Percentiles rank a stretch among this genome's conserved stretches.
Evolutionary conservation across 345 rosid genomes (phyloP).

Genomic region (Hirschfeldia incana): DNA sequence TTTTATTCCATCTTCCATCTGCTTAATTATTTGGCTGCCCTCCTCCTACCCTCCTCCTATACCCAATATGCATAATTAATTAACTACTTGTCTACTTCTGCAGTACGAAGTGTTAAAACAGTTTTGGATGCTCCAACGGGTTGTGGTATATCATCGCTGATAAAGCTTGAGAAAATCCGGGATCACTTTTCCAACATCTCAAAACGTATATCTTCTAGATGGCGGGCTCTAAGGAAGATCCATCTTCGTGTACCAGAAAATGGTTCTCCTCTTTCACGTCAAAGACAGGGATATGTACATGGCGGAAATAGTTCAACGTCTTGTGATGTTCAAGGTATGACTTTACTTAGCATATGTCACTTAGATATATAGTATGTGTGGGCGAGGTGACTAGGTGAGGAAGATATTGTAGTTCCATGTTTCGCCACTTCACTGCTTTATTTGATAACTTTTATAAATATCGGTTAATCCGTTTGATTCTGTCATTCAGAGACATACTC

Average conservation of each 20-base stretch:
- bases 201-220: slow-evolving; percentile 56
- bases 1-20: slow-evolving; percentile 12
- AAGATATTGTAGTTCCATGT: not conserved
- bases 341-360: not conserved
- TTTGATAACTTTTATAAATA: slow-evolving; percentile 1
- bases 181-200: slow-evolving; percentile 64
- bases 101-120: slow-evolving; percentile 90
- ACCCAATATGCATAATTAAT: not conserved
- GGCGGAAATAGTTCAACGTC: too few species aligned
- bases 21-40: not conserved
- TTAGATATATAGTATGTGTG: not conserved
- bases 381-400: not conserved
- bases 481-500: slow-evolving; percentile 63
- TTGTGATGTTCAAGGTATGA: too few species aligned
- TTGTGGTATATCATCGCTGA: slow-evolving; percentile 60
- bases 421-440: not conserved
- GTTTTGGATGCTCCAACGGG: slow-evolving; percentile 75
- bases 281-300: slow-evolving; percentile 38
- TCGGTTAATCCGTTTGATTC: slow-evolving; percentile 2
- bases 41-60: slow-evolving; percentile 5
- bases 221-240: slow-evolving; percentile 67
- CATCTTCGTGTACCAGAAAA: slow-evolving; percentile 51
- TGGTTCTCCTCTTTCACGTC: slow-evolving; percentile 70
- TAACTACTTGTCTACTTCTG: slow-evolving; percentile 26
- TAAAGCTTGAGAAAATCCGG: slow-evolving; percentile 59